Conservation (phyloP, 23 red algal species). For the Gracilaria domingensis region DNA sequence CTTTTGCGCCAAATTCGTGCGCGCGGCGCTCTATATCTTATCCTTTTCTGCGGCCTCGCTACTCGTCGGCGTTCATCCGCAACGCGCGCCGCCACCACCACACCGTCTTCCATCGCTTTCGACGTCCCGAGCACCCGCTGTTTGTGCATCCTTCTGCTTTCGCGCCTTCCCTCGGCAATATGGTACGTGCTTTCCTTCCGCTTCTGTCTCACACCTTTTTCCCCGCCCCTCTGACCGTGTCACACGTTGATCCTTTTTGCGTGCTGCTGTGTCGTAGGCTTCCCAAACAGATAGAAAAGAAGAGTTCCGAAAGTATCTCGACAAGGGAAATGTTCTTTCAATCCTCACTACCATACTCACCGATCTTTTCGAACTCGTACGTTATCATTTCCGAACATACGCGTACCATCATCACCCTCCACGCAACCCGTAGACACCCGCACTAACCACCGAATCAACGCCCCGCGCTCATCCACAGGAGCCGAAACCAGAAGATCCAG, state of each 20-base stretch:
- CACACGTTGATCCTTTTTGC: neutral
- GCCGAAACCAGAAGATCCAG: slow-evolving; percentile 56
- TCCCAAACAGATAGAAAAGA: slow-evolving; percentile 70
- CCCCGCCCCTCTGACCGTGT: neutral
- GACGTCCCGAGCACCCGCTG: neutral
- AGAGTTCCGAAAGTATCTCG: slow-evolving; percentile 76
- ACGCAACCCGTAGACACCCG: neutral
- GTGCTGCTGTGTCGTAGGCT: neutral
- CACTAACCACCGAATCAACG: neutral
- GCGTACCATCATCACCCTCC: neutral
- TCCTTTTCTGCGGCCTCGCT: too few species aligned
- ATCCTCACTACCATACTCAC: slow-evolving; percentile 70
- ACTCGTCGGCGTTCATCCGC: neutral
- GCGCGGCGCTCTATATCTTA: too few species aligned
- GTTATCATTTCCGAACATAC: neutral
- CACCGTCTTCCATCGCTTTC: neutral
- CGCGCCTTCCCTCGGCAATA: neutral
- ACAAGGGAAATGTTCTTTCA: slow-evolving; percentile 58
- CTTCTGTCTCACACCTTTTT: neutral
- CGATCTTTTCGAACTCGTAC: slow-evolving; percentile 80
- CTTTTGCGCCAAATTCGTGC: neutral
- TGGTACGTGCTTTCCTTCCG: neutral
- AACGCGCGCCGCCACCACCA: neutral
- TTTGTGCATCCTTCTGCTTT: neutral
- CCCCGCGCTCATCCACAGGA: neutral